Conservation (phyloP, 768 basidiomycete species). For the Dictyophora rubrovolvata region DNA sequence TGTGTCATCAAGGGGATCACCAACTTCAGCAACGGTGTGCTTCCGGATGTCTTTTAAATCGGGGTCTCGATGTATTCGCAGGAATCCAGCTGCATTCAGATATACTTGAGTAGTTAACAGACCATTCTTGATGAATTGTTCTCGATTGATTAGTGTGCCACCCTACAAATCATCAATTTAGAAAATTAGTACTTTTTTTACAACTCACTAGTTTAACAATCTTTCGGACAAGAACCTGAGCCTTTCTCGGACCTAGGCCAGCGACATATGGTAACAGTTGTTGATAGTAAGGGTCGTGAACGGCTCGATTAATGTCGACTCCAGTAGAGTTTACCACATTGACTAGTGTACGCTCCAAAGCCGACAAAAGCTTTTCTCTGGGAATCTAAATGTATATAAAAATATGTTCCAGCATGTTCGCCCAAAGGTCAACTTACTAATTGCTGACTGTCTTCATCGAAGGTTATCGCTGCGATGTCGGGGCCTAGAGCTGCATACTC, state of each 20-base stretch:
- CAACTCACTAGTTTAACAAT: conserved; percentile 61
- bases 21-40: conserved; percentile 52
- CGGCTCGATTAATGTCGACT: conserved; percentile 91
- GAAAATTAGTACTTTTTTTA: neutral
- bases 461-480: conserved; percentile 75
- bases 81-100: conserved; percentile 86
- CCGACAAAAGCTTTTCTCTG: conserved; percentile 67
- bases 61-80: conserved; percentile 71
- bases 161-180: conserved; percentile 40
- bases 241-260: conserved; percentile 92
- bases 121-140: conserved; percentile 74
- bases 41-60: conserved; percentile 49
- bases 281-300: conserved; percentile 82
- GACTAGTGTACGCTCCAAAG: conserved; percentile 80
- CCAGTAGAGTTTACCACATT: conserved; percentile 89
- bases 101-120: conserved; percentile 82
- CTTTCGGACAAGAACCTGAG: conserved; percentile 71
- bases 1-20: conserved; percentile 90
- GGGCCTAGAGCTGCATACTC: conserved; percentile 86
- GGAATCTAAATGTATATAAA: conserved; percentile 49
- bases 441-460: conserved; percentile 80
- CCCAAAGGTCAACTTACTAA: conserved; percentile 38
- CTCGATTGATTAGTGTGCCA: conserved; percentile 76
- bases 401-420: conserved; percentile 7
- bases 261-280: conserved; percentile 82